phyloP scores from a whole-genome alignment of 2,329 filamentous ascomycete species.

The Aspergillus aculeatinus region DNA sequence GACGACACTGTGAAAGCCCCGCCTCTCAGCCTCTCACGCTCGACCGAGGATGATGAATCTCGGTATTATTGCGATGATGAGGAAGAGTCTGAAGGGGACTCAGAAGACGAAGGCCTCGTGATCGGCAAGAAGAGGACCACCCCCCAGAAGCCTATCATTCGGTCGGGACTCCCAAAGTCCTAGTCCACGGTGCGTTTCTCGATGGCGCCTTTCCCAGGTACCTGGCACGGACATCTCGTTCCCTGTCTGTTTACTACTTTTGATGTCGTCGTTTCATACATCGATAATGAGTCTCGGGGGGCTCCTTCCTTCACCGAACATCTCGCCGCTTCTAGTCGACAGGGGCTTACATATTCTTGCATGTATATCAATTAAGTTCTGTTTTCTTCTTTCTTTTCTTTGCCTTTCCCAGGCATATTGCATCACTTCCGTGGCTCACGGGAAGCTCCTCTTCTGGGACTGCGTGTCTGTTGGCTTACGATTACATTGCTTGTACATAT shows the following conservation, averaged over 20 bases:
- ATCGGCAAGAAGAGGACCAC: slow-evolving; percentile 38
- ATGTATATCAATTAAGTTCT: slow-evolving; percentile 23
- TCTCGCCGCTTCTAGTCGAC: neutral
- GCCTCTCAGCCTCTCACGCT: slow-evolving; percentile 20
- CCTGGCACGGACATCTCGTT: too few species aligned
- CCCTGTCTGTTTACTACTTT: neutral
- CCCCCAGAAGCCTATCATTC: slow-evolving; percentile 23
- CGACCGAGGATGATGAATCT: slow-evolving; percentile 38
- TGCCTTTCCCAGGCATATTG: slow-evolving; percentile 5
- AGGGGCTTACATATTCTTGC: slow-evolving; percentile 8
- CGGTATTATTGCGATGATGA: slow-evolving; percentile 45
- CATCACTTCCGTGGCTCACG: slow-evolving; percentile 20
- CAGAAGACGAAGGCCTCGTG: slow-evolving; percentile 44
- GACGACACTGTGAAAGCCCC: slow-evolving; percentile 43
- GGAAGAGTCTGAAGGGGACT: slow-evolving; percentile 39
- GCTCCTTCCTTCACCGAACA: neutral
- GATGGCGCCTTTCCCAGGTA: neutral
- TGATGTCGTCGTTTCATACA: neutral
- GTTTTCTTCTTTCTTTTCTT: slow-evolving; percentile 6
- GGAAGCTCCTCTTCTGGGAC: slow-evolving; percentile 9
- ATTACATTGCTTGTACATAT: slow-evolving; percentile 38
- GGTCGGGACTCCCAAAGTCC: slow-evolving; percentile 14
- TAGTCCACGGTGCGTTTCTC: slow-evolving; percentile 3
- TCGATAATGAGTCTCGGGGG: neutral
- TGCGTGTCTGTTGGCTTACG: slow-evolving; percentile 10